Percentiles rank a stretch among this genome's conserved stretches.
These are phyloP conservation scores for Aureobasidium sp. DNA, from an alignment of 2,329 filamentous ascomycete genomes.

Conservation along the genomic window DNA sequence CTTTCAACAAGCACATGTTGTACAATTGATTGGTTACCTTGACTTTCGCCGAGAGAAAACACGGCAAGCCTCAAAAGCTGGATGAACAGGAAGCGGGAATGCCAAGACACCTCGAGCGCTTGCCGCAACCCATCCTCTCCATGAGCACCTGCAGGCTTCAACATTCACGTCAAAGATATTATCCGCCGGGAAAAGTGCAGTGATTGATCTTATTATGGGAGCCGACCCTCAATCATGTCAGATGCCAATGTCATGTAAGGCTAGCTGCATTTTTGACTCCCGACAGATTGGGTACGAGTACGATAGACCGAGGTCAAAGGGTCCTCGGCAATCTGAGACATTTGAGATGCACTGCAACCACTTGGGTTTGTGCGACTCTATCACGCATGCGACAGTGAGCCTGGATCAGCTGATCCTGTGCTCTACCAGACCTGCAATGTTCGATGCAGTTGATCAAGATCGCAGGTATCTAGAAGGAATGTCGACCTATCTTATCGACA, in stretches of 20 bases:
- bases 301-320: neutral
- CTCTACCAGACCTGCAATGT: too few species aligned
- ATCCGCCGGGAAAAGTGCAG: too few species aligned
- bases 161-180: neutral
- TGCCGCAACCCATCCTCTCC: neutral
- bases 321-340: neutral
- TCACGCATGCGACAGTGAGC: neutral
- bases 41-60: neutral
- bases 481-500: neutral
- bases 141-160: neutral
- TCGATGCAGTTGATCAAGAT: neutral
- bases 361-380: neutral
- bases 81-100: neutral
- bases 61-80: neutral
- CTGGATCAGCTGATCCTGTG: neutral
- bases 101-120: neutral
- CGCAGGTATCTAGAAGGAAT: too few species aligned
- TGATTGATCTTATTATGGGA: too few species aligned
- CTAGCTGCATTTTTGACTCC: neutral
- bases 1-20: neutral
- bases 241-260: neutral
- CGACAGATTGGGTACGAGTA: neutral
- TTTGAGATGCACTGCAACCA: neutral
- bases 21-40: neutral
- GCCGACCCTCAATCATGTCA: too few species aligned